phyloP scores from a whole-genome alignment of 2,329 filamentous ascomycete species.

The Chalaropsis thielavioides region DNA sequence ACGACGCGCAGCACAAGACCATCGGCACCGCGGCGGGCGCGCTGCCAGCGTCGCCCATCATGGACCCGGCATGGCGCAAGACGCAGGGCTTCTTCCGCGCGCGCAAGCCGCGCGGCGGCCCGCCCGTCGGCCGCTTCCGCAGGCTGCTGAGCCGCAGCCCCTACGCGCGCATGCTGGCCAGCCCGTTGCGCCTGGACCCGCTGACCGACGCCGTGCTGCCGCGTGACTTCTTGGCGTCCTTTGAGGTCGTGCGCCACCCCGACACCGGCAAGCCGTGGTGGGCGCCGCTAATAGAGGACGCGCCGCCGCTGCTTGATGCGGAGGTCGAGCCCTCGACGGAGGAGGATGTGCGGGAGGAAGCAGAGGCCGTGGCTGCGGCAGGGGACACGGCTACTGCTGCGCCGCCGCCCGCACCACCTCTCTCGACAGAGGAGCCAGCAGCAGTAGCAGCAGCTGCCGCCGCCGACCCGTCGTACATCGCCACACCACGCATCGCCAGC shows the following conservation, averaged over 20 bases:
- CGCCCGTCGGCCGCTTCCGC: slow-evolving; percentile 35
- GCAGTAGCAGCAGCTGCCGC: slow-evolving; percentile 12
- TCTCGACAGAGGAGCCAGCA: no score
- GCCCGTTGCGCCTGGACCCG: slow-evolving; percentile 42
- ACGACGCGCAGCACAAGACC: slow-evolving; percentile 30
- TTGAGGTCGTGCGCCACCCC: slow-evolving; percentile 42
- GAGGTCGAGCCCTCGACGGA: not conserved
- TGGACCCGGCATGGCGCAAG: slow-evolving; percentile 36
- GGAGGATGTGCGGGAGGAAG: not conserved
- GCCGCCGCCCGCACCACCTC: no score
- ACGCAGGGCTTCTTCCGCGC: slow-evolving; percentile 31
- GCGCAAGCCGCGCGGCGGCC: slow-evolving; percentile 22
- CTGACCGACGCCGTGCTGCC: slow-evolving; percentile 39
- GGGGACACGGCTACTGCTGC: not conserved
- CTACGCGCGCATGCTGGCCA: slow-evolving; percentile 49
- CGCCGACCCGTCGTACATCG: slow-evolving; percentile 8
- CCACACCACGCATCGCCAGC: slow-evolving; percentile 9
- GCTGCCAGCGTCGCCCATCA: slow-evolving; percentile 40
- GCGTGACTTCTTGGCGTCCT: slow-evolving; percentile 46
- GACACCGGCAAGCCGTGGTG: slow-evolving; percentile 39
- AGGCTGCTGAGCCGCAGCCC: slow-evolving; percentile 45
- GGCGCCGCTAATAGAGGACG: slow-evolving; percentile 29
- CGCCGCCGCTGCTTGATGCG: not conserved
- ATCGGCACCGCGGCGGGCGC: slow-evolving; percentile 32
- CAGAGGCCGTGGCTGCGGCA: not conserved